Base-by-base conservation (phyloP, 495 filamentous ascomycete genomes). In the Podospora pseudopauciseta region DNA sequence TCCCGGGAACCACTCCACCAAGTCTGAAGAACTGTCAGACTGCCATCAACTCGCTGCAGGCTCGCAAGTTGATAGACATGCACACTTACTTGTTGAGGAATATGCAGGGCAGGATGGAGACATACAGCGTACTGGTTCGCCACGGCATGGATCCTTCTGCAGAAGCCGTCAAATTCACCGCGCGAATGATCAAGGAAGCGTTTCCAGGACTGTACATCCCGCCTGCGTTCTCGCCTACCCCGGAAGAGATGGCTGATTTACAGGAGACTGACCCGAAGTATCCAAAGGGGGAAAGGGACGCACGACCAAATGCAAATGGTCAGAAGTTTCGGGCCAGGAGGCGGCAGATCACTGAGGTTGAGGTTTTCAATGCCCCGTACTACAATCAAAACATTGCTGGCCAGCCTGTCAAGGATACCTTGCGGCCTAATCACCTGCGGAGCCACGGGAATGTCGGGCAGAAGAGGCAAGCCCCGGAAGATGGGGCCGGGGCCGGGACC, bases 141-240 rank as follows among this genome's bases (percentile, higher is more conserved):
- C 69, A 61, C 44, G 77, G 72, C 26, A 70, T 76, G 18, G 72
- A 75, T 49, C 75, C 72, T 5, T 66, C 65, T 16, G 70, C 72
- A 16, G 53, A 56, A 2, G 60, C 73, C 18, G 62, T 75, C 20
- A 68, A 63, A 5, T 44, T 27, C 5, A 70, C 82, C 61, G 81
- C 79, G 66, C 76, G 77, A 49, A 79, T 77, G 70, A 80, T 84
- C 73, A 76, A 73, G 44, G 80, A 82, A 62, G 73, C 73, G 49
- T 80, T 78, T 60, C 81, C 81, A 11, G 69, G 70, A 49, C 70
- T 80, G 34, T 84, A 79, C 67, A 79, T 84, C 15, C 81, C 81
- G 2, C 67, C 75, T 16, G 74, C 76, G n/a, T 83, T 83, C 62
- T 81, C 79, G 0, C 76, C 78, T 2, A 74, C 74, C 0, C 70